Percentiles rank a stretch among this genome's conserved stretches.
Evolutionary conservation across 1,139 yeast species (phyloP).

Genomic region (Geotrichum aggregatum): DNA sequence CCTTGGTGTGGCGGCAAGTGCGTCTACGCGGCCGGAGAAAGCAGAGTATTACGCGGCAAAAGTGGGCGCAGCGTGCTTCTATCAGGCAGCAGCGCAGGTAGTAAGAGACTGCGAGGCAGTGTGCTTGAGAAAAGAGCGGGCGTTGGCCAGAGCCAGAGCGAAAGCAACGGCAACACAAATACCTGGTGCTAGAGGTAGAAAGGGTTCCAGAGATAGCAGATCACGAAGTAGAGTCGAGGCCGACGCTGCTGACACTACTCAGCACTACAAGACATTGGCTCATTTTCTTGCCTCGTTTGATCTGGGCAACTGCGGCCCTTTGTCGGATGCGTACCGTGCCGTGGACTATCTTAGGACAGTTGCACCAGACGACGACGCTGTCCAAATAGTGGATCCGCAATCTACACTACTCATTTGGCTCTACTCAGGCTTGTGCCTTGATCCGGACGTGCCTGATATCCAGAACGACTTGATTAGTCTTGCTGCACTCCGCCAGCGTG

Average conservation of each 20-base stretch:
- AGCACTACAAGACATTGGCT: neutral
- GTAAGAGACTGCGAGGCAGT: neutral
- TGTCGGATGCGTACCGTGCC: neutral
- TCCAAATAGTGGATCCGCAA: neutral
- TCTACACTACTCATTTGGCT: conserved; percentile 15
- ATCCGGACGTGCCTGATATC: conserved; percentile 17
- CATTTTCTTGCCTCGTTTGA: neutral
- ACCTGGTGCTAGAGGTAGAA: too few relatives aligned
- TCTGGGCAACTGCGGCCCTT: conserved; percentile 5
- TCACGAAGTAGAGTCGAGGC: too few relatives aligned
- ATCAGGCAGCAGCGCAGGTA: conserved; percentile 1
- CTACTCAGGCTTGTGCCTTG: conserved; percentile 21
- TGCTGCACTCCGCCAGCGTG: neutral
- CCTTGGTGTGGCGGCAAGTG: conserved; percentile 1
- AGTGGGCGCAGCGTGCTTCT: conserved; percentile 5
- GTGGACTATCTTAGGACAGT: neutral
- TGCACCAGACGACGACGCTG: neutral
- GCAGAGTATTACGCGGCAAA: neutral
- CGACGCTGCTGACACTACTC: neutral
- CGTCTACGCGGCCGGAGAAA: neutral
- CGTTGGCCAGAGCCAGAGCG: too few relatives aligned
- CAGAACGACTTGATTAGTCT: neutral
- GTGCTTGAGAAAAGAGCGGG: too few relatives aligned
- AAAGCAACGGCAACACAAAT: too few relatives aligned
- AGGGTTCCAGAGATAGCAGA: too few relatives aligned